Evolutionary conservation across 2,329 filamentous ascomycete genomes (phyloP).

Genomic region (Cercospora brassicicola): DNA sequence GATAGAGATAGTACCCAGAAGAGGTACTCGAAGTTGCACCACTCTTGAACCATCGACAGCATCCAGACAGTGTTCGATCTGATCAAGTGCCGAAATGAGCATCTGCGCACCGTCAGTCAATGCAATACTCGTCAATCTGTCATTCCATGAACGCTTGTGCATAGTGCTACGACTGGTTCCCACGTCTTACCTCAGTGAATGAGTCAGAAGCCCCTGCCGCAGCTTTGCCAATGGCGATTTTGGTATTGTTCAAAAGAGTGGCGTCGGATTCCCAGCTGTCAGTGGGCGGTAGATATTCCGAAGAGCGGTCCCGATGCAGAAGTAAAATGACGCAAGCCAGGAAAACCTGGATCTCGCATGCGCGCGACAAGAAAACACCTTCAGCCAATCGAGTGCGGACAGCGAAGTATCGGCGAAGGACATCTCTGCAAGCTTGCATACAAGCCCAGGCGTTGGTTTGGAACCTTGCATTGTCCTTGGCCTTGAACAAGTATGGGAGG

Average conservation of each 20-base stretch:
- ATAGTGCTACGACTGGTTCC: background rate
- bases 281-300: background rate
- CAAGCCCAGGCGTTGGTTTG: background rate
- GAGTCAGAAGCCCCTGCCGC: background rate
- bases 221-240: background rate
- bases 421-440: background rate
- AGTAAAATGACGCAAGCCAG: background rate
- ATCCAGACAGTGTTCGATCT: background rate
- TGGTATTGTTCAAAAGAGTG: background rate
- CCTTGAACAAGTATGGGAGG: background rate
- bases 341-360: background rate
- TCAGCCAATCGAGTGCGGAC: background rate
- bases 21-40: background rate
- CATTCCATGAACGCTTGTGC: background rate
- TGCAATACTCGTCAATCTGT: background rate
- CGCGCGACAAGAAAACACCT: background rate
- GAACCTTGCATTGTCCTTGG: background rate
- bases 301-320: background rate
- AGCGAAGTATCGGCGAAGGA: background rate
- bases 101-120: background rate
- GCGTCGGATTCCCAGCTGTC: background rate
- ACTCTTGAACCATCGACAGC: background rate
- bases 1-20: background rate
- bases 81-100: background rate
- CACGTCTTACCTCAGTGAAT: background rate